A percentile compares a stretch with the other conserved stretches of the same genome.
phyloP scores from a whole-genome alignment of 768 basidiomycete species.

The Serendipita sp. region DNA sequence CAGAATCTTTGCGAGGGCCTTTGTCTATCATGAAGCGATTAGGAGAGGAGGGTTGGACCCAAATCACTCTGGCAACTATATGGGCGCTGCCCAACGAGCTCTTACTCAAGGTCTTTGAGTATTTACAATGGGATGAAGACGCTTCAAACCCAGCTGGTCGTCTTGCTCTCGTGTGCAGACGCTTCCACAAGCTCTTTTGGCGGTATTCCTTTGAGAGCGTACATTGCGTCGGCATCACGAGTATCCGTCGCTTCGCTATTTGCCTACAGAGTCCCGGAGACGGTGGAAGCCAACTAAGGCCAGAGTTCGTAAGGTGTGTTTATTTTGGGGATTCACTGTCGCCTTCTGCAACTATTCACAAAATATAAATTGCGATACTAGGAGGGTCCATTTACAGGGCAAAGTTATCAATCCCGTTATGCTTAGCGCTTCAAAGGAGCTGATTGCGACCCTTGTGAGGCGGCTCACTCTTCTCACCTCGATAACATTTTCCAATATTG shows the following conservation, averaged over 20 bases:
- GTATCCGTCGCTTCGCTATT: neutral
- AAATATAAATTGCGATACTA: neutral
- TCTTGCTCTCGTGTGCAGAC: neutral
- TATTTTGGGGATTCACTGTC: neutral
- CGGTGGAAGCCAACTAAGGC: neutral
- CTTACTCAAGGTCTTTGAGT: neutral
- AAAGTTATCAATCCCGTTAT: neutral
- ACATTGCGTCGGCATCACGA: neutral
- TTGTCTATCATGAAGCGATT: too few relatives aligned
- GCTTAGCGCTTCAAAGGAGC: neutral
- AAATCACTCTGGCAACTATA: too few relatives aligned
- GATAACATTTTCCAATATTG: neutral
- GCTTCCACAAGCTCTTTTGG: neutral
- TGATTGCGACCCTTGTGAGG: neutral
- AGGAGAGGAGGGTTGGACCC: too few relatives aligned
- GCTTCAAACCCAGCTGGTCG: neutral
- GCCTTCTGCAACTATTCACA: neutral
- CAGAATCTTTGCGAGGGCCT: too few relatives aligned
- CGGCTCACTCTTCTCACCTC: neutral
- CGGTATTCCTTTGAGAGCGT: neutral
- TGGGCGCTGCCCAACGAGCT: neutral
- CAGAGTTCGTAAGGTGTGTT: neutral
- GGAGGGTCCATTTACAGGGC: too few relatives aligned
- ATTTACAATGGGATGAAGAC: neutral
- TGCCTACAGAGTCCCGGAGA: neutral